Evolutionary conservation across 306 rosid species (phyloP), one percentile per base, ranked within the genome.

Genomic region (Cicer yamashitae): DNA sequence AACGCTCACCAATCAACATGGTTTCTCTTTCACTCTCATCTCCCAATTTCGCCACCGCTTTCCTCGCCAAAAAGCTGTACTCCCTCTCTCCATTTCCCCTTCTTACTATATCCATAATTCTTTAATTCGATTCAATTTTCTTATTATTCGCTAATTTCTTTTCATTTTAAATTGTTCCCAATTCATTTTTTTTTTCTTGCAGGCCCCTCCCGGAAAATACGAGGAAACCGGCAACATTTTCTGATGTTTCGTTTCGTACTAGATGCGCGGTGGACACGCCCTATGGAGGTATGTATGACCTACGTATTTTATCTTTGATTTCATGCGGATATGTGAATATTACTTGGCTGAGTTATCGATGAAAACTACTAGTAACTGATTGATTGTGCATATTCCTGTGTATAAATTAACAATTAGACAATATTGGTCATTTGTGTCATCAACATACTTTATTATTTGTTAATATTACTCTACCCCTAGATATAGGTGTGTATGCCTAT

Each of bases 211-310:
- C 66, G 39, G 74, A 77, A 72, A 82, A 67, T 58, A 30, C 83
- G 30, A 58, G 20, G 82, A 86, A 71, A 71, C 73, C 40, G 17
- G 59, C 14, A 52, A 18, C 68, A 2, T 45, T 51, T 79, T 17
- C 50, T 54, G 45, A 40, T 46, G 53, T 39, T 66, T 52, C 77
- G 14, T 71, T 53, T 69, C 73, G 83, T 66, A 70, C 84, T 59
- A 83, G 74, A 64, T 94, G 98, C 81, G 84, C 93, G 10, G 84
- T 88, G 50, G 98, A 88, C 77, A 13, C 96, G 38, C 96, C 97
- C 5, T 84, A 83, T 30, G 97, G 79, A 87, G 98, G 97, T 94
- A 78, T 53, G 97, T 94, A 78, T 53, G 68, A 44, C 17, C 37
- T 80, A 10, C 39, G 0, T 38, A 44, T 45, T 73, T 58, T 22